These are phyloP conservation scores for Rhizopogon roseolus DNA, from an alignment of 768 basidiomycete species.

Conservation along the genomic window DNA sequence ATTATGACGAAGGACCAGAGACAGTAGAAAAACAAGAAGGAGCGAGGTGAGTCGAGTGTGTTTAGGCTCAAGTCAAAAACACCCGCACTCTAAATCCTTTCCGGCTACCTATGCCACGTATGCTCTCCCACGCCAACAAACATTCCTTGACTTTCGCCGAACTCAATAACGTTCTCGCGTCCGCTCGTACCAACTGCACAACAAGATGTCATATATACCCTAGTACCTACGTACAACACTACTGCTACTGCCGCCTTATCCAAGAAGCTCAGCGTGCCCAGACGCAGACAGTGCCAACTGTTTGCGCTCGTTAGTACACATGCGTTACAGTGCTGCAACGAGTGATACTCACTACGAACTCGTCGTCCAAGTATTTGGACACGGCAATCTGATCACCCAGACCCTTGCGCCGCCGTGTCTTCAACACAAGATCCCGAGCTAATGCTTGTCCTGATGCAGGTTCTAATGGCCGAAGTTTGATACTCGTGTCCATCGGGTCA, in stretches of 20 bases:
- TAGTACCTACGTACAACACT: slow-evolving; percentile 7
- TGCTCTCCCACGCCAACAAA: not conserved
- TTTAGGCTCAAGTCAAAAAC: slow-evolving; percentile 10
- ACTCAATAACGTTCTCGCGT: slow-evolving; percentile 32
- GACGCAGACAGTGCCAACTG: slow-evolving; percentile 92
- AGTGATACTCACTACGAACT: slow-evolving; percentile 73
- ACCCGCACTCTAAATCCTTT: slow-evolving; percentile 22
- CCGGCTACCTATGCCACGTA: slow-evolving; percentile 19
- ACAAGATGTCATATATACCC: not conserved
- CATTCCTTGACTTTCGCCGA: not conserved
- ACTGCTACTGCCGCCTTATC: slow-evolving; percentile 32
- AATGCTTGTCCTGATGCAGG: slow-evolving; percentile 95
- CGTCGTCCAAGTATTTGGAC: slow-evolving; percentile 95
- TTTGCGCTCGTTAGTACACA: slow-evolving; percentile 6
- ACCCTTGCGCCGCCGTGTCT: slow-evolving; percentile 94
- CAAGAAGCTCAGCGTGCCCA: slow-evolving; percentile 90
- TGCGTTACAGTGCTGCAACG: not conserved
- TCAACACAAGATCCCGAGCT: slow-evolving; percentile 91
- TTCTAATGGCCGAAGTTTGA: slow-evolving; percentile 93
- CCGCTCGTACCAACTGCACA: slow-evolving; percentile 28
- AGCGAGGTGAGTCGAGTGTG: slow-evolving; percentile 33
- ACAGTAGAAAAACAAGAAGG: slow-evolving; percentile 29
- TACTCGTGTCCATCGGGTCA: slow-evolving; percentile 96
- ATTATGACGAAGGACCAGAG: slow-evolving; percentile 73
- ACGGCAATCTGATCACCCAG: slow-evolving; percentile 96